phyloP scores from a whole-genome alignment of 495 filamentous ascomycete species.

The Penicillium lagena region DNA sequence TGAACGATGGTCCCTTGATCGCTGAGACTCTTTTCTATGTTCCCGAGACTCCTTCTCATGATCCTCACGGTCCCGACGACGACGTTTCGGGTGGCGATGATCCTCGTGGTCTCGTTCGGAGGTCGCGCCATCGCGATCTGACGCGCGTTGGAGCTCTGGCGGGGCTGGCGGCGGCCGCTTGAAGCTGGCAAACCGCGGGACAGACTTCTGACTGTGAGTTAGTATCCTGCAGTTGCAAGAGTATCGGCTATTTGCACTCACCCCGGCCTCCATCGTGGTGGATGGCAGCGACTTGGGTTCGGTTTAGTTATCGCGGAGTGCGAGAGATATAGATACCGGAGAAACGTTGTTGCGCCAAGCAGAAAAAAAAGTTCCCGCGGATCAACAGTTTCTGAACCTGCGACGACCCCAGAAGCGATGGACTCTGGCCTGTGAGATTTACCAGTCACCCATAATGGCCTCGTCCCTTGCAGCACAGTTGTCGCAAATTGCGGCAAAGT shows the following conservation, averaged over 20 bases:
- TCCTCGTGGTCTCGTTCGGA: constrained; percentile 13
- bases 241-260: no score
- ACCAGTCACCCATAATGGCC: constrained; percentile 50
- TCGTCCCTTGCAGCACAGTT: constrained; percentile 75
- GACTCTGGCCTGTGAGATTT: background rate
- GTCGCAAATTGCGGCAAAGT: constrained; percentile 70
- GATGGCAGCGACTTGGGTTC: background rate
- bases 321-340: constrained; percentile 3
- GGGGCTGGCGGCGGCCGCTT: constrained; percentile 38
- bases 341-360: constrained; percentile 4
- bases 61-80: constrained; percentile 8
- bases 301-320: constrained; percentile 6
- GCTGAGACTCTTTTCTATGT: background rate
- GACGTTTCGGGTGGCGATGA: constrained; percentile 18
- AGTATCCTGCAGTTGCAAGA: constrained; percentile 18
- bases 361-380: constrained; percentile 8
- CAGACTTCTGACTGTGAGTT: constrained; percentile 17
- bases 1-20: no score
- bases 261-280: constrained; percentile 25
- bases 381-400: background rate
- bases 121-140: constrained; percentile 7
- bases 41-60: no score
- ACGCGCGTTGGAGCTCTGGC: constrained; percentile 13
- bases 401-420: background rate
- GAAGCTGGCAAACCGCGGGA: constrained; percentile 68